Conservation (phyloP, 164 flowering plant genomes). For the Umbellularia californica region DNA sequence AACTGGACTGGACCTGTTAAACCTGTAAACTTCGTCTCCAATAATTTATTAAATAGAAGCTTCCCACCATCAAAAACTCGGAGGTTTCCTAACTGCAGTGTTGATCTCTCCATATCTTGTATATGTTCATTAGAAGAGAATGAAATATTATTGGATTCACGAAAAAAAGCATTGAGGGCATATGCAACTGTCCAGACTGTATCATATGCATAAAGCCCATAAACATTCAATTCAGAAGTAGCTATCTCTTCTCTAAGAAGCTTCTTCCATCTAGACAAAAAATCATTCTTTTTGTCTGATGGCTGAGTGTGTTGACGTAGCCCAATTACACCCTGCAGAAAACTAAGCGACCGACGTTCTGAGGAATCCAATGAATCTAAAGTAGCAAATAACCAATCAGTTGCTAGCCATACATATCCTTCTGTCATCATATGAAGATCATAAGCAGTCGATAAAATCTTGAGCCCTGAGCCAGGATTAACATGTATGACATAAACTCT, state of each 20-base stretch:
- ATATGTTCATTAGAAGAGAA: slow-evolving; percentile 36
- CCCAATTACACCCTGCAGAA: slow-evolving; percentile 53
- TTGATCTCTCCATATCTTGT: slow-evolving; percentile 10
- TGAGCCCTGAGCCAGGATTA: slow-evolving; percentile 46
- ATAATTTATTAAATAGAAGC: slow-evolving; percentile 26
- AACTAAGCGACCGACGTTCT: slow-evolving; percentile 15
- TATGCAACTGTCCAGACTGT: slow-evolving; percentile 65
- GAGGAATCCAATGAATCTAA: slow-evolving; percentile 42
- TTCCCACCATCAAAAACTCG: slow-evolving; percentile 49
- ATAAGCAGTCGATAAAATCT: slow-evolving; percentile 45
- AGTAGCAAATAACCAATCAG: slow-evolving; percentile 71
- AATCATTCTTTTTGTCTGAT: slow-evolving; percentile 36
- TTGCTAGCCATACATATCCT: slow-evolving; percentile 69
- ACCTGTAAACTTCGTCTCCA: slow-evolving; percentile 50
- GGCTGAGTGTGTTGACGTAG: slow-evolving; percentile 56
- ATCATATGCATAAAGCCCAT: slow-evolving; percentile 71
- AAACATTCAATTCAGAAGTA: slow-evolving; percentile 36
- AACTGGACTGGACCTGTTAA: slow-evolving; percentile 50
- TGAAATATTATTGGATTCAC: slow-evolving; percentile 36
- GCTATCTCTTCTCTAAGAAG: slow-evolving; percentile 27
- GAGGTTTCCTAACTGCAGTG: slow-evolving; percentile 30
- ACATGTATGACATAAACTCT: slow-evolving; percentile 78
- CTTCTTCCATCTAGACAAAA: slow-evolving; percentile 39
- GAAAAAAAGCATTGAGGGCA: slow-evolving; percentile 37
- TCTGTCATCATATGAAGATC: slow-evolving; percentile 56